Evolutionary conservation across 805 yeast genomes (phyloP).

Genomic region (Kazachstania kunashirensis): DNA sequence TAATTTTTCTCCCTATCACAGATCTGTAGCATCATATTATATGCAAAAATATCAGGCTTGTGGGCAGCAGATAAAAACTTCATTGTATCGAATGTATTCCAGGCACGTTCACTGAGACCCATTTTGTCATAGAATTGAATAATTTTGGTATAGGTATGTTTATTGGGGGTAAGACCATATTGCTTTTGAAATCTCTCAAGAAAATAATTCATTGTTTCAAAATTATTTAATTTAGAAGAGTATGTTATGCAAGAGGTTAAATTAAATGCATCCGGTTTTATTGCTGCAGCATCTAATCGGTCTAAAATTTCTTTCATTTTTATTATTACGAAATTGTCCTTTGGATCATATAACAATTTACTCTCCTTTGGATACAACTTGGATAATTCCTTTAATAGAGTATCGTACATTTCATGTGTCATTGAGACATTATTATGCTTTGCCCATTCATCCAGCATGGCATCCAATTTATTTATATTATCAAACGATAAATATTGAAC

Average conservation of each 20-base stretch:
- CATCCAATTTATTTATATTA: slow-evolving; percentile 20
- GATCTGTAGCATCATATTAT: slow-evolving; percentile 60
- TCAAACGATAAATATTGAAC: slow-evolving; percentile 14
- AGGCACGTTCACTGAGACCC: slow-evolving; percentile 39
- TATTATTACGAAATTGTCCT: slow-evolving; percentile 8
- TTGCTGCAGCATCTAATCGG: slow-evolving; percentile 12
- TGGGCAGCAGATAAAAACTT: slow-evolving; percentile 61
- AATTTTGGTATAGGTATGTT: slow-evolving; percentile 22
- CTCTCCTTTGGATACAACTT: slow-evolving; percentile 6
- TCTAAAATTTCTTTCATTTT: slow-evolving; percentile 17
- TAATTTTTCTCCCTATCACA: slow-evolving; percentile 53
- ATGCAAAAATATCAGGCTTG: slow-evolving; percentile 58
- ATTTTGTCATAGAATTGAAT: slow-evolving; percentile 20
- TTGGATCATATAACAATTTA: neutral
- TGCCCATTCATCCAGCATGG: slow-evolving; percentile 16
- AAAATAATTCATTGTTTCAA: slow-evolving; percentile 20
- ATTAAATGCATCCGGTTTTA: slow-evolving; percentile 13
- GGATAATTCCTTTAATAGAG: slow-evolving; percentile 18
- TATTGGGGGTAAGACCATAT: slow-evolving; percentile 23
- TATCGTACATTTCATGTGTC: slow-evolving; percentile 16
- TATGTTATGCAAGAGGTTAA: slow-evolving; percentile 22
- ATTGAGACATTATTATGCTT: slow-evolving; percentile 9
- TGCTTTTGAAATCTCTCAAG: slow-evolving; percentile 17
- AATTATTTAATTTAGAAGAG: slow-evolving; percentile 14
- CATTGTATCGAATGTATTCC: slow-evolving; percentile 71